A percentile compares a stretch with the other conserved stretches of the same genome.
Evolutionary conservation across 148 eudicot genomes (phyloP).

Genomic region (Rhododendron molle): DNA sequence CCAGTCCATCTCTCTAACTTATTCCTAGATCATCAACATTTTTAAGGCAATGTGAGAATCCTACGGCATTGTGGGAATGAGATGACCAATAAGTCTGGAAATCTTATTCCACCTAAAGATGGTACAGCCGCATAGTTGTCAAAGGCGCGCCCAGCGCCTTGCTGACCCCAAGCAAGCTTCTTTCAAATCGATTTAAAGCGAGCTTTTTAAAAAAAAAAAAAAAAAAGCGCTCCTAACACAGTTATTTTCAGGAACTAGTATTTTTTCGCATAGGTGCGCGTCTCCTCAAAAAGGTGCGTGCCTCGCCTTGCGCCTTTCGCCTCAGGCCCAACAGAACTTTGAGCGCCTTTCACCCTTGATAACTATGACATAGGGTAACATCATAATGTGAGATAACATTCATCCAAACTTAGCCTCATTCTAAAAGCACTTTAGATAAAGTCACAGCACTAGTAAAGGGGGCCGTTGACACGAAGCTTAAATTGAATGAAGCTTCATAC

Average conservation of each 20-base stretch:
- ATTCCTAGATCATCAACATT: background rate
- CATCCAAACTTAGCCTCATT: background rate
- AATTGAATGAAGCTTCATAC: background rate
- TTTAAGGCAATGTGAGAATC: background rate
- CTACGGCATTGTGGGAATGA: background rate
- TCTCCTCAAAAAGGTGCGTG: too few relatives aligned
- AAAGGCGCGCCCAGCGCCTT: too few relatives aligned
- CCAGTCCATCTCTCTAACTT: background rate
- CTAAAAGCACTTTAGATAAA: background rate
- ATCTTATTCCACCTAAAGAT: background rate
- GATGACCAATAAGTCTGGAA: background rate
- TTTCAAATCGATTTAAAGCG: too few relatives aligned
- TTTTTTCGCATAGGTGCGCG: too few relatives aligned
- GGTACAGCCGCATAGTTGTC: background rate
- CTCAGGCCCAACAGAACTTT: too few relatives aligned
- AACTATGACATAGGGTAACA: too few relatives aligned
- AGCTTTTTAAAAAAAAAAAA: too few relatives aligned
- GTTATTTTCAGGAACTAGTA: too few relatives aligned
- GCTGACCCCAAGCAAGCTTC: too few relatives aligned
- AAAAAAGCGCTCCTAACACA: too few relatives aligned
- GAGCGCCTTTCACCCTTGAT: too few relatives aligned
- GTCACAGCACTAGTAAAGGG: background rate
- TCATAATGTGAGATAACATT: background rate
- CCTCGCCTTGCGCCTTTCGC: too few relatives aligned
- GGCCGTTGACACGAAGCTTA: background rate